phyloP scores from a whole-genome alignment of 768 basidiomycete species.

The Holtermanniella nyarrowii region DNA sequence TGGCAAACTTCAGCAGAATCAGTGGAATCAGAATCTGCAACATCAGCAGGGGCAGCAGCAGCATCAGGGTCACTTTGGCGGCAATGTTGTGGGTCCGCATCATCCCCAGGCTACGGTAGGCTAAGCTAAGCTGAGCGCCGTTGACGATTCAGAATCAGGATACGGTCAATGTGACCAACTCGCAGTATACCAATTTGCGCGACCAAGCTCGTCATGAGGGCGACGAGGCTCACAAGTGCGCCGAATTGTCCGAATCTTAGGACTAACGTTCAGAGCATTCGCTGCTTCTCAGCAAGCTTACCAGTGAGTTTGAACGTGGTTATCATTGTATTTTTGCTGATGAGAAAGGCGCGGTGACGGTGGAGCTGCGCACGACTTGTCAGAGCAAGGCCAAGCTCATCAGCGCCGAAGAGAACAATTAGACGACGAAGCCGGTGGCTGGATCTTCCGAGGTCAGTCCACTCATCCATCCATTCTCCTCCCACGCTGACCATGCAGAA shows the following conservation, averaged over 20 bases:
- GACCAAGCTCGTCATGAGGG: constrained; percentile 68
- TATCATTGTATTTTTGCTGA: neutral
- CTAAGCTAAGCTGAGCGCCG: neutral
- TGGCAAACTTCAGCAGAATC: constrained; percentile 1
- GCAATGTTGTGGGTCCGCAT: constrained; percentile 17
- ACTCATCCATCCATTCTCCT: neutral
- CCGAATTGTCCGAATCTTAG: constrained; percentile 21
- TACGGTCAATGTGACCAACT: constrained; percentile 55
- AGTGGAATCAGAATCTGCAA: constrained; percentile 9
- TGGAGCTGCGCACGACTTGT: constrained; percentile 69
- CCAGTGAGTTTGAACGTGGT: constrained; percentile 34
- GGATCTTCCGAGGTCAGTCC: constrained; percentile 68
- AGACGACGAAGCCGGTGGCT: constrained; percentile 71
- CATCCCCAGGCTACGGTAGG: neutral
- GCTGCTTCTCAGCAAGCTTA: constrained; percentile 65
- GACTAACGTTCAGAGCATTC: constrained; percentile 18
- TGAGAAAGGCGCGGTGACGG: constrained; percentile 50
- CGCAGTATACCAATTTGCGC: constrained; percentile 60
- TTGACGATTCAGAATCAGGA: constrained; percentile 34
- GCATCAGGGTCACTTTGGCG: constrained; percentile 32
- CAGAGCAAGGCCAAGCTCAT: constrained; percentile 68
- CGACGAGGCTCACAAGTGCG: constrained; percentile 44
- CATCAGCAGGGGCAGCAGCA: constrained; percentile 30
- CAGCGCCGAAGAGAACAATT: constrained; percentile 64
- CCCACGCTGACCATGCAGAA: constrained; percentile 10